These are phyloP conservation scores for Podaxis pistillaris DNA, from an alignment of 768 basidiomycete genomes.

Conservation along the genomic window DNA sequence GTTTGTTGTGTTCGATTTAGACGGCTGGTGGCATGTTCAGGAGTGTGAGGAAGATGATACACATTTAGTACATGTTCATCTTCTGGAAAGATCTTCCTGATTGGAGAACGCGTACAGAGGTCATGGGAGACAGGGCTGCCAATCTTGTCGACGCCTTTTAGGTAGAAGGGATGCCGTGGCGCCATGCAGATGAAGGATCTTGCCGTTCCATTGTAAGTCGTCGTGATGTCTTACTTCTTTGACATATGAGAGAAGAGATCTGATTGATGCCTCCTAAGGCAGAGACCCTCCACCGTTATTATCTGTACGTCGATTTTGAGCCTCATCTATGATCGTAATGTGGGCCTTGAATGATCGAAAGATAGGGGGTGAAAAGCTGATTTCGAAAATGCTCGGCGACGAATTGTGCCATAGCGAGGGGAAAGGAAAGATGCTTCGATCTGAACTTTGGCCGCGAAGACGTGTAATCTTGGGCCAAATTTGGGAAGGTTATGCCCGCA, in stretches of 20 bases:
- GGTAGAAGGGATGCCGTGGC: not conserved
- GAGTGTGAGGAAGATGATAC: not conserved
- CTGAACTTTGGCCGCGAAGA: not conserved
- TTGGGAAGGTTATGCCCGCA: not conserved
- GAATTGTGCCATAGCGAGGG: not conserved
- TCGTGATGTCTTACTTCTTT: not conserved
- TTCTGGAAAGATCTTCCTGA: conserved; percentile 11
- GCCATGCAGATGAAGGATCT: conserved; percentile 6
- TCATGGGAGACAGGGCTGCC: conserved; percentile 6
- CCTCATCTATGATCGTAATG: not conserved
- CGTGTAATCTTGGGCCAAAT: not conserved
- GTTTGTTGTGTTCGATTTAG: not conserved
- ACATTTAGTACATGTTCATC: not conserved
- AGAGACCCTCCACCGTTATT: not conserved
- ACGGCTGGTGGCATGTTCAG: not conserved
- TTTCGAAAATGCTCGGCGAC: not conserved
- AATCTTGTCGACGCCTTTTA: not conserved
- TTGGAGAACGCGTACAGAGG: conserved; percentile 5
- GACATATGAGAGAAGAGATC: not conserved
- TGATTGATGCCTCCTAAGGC: not conserved
- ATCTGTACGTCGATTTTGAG: not conserved
- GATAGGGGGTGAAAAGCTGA: not conserved
- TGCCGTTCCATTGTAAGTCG: not conserved
- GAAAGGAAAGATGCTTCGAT: not conserved
- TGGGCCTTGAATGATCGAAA: not conserved